A percentile compares a stretch with the other conserved stretches of the same genome.
phyloP scores from a whole-genome alignment of 495 filamentous ascomycete genomes.

The Opeltia flavorubescens region DNA sequence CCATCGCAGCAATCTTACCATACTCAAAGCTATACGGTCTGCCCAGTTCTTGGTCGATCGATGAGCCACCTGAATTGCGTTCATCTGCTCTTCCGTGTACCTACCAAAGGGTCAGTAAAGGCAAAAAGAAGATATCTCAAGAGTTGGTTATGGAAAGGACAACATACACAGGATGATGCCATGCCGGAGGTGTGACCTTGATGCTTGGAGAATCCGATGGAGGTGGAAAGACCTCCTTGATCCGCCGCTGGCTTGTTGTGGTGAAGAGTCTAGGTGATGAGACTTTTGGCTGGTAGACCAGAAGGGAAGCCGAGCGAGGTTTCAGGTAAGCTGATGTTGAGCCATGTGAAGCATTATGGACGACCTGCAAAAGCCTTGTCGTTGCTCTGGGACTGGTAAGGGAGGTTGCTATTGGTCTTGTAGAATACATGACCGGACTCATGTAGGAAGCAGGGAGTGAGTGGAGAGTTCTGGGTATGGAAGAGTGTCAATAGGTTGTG shows the following conservation, averaged over 20 bases:
- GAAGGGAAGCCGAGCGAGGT: conserved; percentile 3
- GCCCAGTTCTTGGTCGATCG: conserved; percentile 51
- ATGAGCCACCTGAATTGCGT: conserved; percentile 47
- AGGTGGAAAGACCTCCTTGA: conserved; percentile 16
- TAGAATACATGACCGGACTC: conserved; percentile 9
- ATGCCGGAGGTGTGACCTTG: conserved; percentile 18
- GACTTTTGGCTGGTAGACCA: background rate
- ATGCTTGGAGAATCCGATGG: conserved; percentile 12
- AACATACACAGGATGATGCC: conserved; percentile 19
- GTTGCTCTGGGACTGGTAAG: conserved; percentile 7
- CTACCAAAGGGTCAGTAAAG: conserved; percentile 16
- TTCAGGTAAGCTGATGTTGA: conserved; percentile 2
- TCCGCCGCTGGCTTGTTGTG: conserved; percentile 4
- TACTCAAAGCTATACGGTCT: conserved; percentile 49
- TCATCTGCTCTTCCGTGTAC: conserved; percentile 52
- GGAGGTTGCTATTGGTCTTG: conserved; percentile 2
- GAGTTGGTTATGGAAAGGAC: background rate
- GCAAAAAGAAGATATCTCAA: background rate
- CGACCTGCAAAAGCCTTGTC: conserved; percentile 5
- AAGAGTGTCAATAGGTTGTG: no score
- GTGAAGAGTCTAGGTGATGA: conserved; percentile 10
- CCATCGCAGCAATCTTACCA: conserved; percentile 49
- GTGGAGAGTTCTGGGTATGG: no score
- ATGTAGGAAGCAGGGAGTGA: no score
- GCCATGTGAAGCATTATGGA: conserved; percentile 1